These are phyloP conservation scores for Tolypocladium sp. DNA, from an alignment of 2,329 filamentous ascomycete species.

Conservation along the genomic window DNA sequence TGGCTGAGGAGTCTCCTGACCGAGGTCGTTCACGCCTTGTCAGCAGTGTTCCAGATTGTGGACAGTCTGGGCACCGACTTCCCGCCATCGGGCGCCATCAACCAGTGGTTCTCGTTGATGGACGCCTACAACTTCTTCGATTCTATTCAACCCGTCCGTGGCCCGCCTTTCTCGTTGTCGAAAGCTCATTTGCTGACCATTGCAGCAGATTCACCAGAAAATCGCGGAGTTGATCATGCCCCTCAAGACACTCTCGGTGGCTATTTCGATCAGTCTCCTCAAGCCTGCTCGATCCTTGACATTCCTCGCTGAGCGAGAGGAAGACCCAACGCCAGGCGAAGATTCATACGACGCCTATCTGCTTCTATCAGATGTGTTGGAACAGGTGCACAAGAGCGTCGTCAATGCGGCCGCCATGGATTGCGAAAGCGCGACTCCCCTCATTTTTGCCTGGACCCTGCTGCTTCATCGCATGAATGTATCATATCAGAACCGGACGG, in stretches of 20 bases:
- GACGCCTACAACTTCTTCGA: slow-evolving; percentile 61
- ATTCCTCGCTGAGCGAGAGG: slow-evolving; percentile 27
- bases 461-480: slow-evolving; percentile 62
- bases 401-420: slow-evolving; percentile 46
- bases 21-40: slow-evolving; percentile 65
- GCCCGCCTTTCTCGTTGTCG: background rate
- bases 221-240: slow-evolving; percentile 46
- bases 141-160: slow-evolving; percentile 35
- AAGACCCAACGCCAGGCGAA: slow-evolving; percentile 24
- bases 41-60: slow-evolving; percentile 64
- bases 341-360: slow-evolving; percentile 50
- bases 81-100: slow-evolving; percentile 47
- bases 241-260: slow-evolving; percentile 59
- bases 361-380: slow-evolving; percentile 59
- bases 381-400: slow-evolving; percentile 64
- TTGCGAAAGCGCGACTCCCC: slow-evolving; percentile 58
- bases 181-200: slow-evolving; percentile 9
- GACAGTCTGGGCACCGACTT: slow-evolving; percentile 47
- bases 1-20: slow-evolving; percentile 57
- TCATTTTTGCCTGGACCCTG: slow-evolving; percentile 73
- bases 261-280: slow-evolving; percentile 64
- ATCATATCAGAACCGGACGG: slow-evolving; percentile 52
- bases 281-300: slow-evolving; percentile 50
- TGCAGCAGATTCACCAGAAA: slow-evolving; percentile 24
- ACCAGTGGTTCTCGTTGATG: slow-evolving; percentile 70